Percentiles rank a stretch among this genome's conserved stretches.
Conservation (phyloP, 495 filamentous ascomycete species). For the Xylona heveae region DNA sequence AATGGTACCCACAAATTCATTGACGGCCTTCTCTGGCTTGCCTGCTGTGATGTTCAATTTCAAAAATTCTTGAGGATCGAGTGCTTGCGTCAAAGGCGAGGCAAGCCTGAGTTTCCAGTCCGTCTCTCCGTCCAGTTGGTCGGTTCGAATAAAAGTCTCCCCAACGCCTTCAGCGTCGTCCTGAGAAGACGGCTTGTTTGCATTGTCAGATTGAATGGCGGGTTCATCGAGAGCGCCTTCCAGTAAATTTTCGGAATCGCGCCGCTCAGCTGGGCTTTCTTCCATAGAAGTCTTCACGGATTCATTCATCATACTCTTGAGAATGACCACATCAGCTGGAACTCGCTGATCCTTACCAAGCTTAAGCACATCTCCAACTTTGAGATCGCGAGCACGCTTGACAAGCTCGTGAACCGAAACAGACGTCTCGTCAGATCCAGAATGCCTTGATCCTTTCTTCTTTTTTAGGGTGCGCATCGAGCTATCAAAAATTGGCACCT, state of each 20-base stretch:
- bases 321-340: conserved; percentile 82
- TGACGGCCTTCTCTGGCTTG: conserved; percentile 77
- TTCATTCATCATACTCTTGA: conserved; percentile 65
- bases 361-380: conserved; percentile 86
- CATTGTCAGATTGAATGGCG: conserved; percentile 4
- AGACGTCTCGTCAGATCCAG: conserved; percentile 13
- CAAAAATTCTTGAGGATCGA: conserved; percentile 45
- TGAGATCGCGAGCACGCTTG: conserved; percentile 73
- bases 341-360: conserved; percentile 78
- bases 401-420: conserved; percentile 35
- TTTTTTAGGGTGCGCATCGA: conserved; percentile 15
- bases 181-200: conserved; percentile 5
- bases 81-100: conserved; percentile 56
- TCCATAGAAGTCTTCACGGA: too few relatives aligned
- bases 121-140: conserved; percentile 95
- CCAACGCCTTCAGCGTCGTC: conserved; percentile 26
- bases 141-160: conserved; percentile 92
- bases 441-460: conserved; percentile 8
- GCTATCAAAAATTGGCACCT: background rate
- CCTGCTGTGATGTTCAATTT: conserved; percentile 62
- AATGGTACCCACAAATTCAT: conserved; percentile 77
- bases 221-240: conserved; percentile 3
- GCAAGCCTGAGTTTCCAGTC: conserved; percentile 95
- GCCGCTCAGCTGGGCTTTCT: too few relatives aligned
- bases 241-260: too few relatives aligned